Percentiles rank a stretch among this genome's conserved stretches.
phyloP scores from a whole-genome alignment of 2,329 filamentous ascomycete species.

The Fusarium oxysporum region DNA sequence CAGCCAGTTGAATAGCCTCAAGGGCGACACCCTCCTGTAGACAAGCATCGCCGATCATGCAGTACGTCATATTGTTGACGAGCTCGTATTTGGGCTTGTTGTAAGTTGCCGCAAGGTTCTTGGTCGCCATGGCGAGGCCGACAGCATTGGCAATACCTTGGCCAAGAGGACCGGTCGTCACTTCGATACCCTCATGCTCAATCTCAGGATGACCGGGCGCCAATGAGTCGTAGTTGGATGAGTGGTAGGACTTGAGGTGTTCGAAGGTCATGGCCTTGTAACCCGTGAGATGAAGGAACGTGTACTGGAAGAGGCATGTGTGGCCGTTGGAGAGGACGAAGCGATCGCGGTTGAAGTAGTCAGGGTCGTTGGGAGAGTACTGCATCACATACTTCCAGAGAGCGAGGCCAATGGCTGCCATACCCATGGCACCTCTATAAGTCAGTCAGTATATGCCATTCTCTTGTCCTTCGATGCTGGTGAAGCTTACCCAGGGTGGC shows the following conservation, averaged over 20 bases:
- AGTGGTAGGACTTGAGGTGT: conserved; percentile 66
- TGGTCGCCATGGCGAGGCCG: conserved; percentile 67
- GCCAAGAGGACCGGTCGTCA: conserved; percentile 69
- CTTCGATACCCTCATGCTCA: conserved; percentile 67
- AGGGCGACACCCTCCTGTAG: conserved; percentile 68
- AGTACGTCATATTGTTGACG: conserved; percentile 64
- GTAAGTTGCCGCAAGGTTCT: conserved; percentile 65
- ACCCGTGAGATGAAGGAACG: conserved; percentile 64
- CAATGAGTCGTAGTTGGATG: conserved; percentile 57
- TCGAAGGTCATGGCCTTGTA: conserved; percentile 67
- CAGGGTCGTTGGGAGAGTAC: conserved; percentile 65
- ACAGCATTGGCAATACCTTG: conserved; percentile 72
- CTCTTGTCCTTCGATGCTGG: neutral
- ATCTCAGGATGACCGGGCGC: conserved; percentile 69
- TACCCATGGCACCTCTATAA: conserved; percentile 63
- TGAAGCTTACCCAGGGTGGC: conserved; percentile 70
- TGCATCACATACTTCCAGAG: conserved; percentile 72
- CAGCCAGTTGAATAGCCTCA: conserved; percentile 67
- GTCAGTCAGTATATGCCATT: neutral
- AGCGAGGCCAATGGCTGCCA: conserved; percentile 71
- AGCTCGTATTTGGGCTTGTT: conserved; percentile 62
- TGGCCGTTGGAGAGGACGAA: conserved; percentile 73
- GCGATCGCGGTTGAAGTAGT: conserved; percentile 71
- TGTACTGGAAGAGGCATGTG: conserved; percentile 66
- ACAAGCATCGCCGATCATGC: conserved; percentile 69